Conservation (phyloP, 352 stramenopile genomes). For the Phytophthora pseudosyringae region DNA sequence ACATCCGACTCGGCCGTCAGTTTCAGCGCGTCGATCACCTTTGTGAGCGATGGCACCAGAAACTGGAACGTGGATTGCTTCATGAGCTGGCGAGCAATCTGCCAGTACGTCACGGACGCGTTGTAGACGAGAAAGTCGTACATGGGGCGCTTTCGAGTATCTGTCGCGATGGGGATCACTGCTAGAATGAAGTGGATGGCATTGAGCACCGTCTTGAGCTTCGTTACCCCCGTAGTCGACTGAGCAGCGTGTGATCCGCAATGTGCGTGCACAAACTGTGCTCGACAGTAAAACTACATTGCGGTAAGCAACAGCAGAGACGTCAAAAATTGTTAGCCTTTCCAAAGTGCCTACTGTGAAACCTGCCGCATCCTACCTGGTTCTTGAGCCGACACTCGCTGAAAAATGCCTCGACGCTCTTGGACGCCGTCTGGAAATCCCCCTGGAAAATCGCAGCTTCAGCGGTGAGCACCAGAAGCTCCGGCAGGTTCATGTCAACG, state of each 20-base stretch:
- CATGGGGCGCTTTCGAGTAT: slow-evolving; percentile 56
- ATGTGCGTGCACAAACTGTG: slow-evolving; percentile 81
- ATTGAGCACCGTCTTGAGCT: slow-evolving; percentile 64
- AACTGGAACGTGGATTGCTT: slow-evolving; percentile 80
- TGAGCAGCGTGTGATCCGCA: slow-evolving; percentile 56
- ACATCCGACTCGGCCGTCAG: slow-evolving; percentile 72
- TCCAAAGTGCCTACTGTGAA: not conserved
- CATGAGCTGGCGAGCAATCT: slow-evolving; percentile 84
- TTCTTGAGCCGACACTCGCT: slow-evolving; percentile 67
- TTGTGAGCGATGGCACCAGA: slow-evolving; percentile 64
- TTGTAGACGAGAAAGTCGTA: slow-evolving; percentile 95
- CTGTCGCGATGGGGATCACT: slow-evolving; percentile 75
- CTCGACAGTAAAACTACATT: slow-evolving; percentile 87
- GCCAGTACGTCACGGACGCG: slow-evolving; percentile 88
- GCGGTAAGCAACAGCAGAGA: not conserved
- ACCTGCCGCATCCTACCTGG: slow-evolving; percentile 52
- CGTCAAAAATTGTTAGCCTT: not conserved
- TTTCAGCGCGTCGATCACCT: slow-evolving; percentile 77
- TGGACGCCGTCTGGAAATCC: slow-evolving; percentile 66
- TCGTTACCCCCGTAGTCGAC: slow-evolving; percentile 42
- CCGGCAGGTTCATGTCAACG: slow-evolving; percentile 51
- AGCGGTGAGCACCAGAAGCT: slow-evolving; percentile 80
- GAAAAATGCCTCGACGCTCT: slow-evolving; percentile 77
- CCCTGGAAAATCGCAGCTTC: slow-evolving; percentile 71
- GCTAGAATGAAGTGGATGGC: slow-evolving; percentile 79